phyloP scores from a whole-genome alignment of 1,284 basidiomycete genomes.

The Sphagnurus paluster region DNA sequence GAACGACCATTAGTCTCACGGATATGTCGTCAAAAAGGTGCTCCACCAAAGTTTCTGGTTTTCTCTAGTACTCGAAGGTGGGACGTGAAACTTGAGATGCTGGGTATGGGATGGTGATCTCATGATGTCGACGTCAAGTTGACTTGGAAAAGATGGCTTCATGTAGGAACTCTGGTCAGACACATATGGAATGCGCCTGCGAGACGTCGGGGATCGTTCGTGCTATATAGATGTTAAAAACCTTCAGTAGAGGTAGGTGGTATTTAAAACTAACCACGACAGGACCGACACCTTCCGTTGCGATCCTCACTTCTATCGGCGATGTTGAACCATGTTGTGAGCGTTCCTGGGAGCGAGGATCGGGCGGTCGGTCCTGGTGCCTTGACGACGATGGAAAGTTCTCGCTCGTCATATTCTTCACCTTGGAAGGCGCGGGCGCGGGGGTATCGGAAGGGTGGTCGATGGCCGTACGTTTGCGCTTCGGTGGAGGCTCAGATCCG shows the following conservation, averaged over 20 bases:
- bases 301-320: constrained; percentile 29
- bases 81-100: constrained; percentile 37
- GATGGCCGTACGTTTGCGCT: constrained; percentile 54
- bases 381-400: constrained; percentile 28
- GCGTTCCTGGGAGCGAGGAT: constrained; percentile 22
- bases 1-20: constrained; percentile 27
- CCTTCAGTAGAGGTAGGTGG: neutral
- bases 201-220: constrained; percentile 25
- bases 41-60: constrained; percentile 65
- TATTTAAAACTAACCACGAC: constrained; percentile 26
- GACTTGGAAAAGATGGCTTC: constrained; percentile 35
- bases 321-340: constrained; percentile 22
- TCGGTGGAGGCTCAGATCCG: constrained; percentile 50
- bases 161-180: constrained; percentile 34
- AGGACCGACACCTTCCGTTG: constrained; percentile 24
- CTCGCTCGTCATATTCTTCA: constrained; percentile 33
- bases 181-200: constrained; percentile 22
- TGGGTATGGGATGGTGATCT: constrained; percentile 26
- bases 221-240: constrained; percentile 14
- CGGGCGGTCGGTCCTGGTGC: constrained; percentile 24
- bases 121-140: constrained; percentile 35
- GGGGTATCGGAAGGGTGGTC: constrained; percentile 32
- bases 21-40: constrained; percentile 51
- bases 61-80: constrained; percentile 42
- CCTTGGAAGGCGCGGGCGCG: constrained; percentile 25